Percentiles rank a stretch among this genome's conserved stretches.
phyloP scores from a whole-genome alignment of 495 filamentous ascomycete species.

The Xylaria palmicola region DNA sequence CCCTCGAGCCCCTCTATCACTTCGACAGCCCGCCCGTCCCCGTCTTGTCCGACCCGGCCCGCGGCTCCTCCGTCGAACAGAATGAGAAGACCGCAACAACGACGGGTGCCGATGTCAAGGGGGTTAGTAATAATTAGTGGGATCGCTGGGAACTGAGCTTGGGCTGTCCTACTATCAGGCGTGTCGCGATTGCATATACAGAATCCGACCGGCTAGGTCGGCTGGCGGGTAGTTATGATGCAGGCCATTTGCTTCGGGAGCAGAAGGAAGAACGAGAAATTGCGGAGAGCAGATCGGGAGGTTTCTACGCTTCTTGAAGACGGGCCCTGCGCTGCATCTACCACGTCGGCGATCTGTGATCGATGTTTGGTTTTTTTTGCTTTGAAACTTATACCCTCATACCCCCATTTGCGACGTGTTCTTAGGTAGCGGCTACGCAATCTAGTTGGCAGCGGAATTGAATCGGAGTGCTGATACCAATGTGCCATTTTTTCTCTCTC shows the following conservation, averaged over 20 bases:
- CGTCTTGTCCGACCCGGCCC: background rate
- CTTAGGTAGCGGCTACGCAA: background rate
- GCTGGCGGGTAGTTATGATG: too few species aligned
- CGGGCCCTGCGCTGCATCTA: background rate
- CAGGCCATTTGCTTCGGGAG: background rate
- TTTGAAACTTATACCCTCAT: conserved; percentile 3
- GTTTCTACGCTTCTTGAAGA: background rate
- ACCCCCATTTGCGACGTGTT: conserved; percentile 4
- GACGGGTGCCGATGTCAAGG: background rate
- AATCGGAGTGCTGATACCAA: background rate
- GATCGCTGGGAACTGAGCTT: background rate
- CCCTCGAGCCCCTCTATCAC: conserved; percentile 45
- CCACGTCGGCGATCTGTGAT: background rate
- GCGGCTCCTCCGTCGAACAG: conserved; percentile 4
- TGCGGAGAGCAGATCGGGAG: background rate
- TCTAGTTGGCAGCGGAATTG: background rate
- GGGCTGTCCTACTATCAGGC: too few species aligned
- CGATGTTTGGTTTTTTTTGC: background rate
- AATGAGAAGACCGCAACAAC: background rate
- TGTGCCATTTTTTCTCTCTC: too few species aligned
- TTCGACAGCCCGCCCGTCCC: conserved; percentile 22
- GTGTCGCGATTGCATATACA: too few species aligned
- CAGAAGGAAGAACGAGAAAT: background rate
- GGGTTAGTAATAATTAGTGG: background rate
- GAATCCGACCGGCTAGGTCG: too few species aligned